These are phyloP conservation scores for Ophiostoma sp. DNA, from an alignment of 2,329 filamentous ascomycete genomes.

Conservation along the genomic window DNA sequence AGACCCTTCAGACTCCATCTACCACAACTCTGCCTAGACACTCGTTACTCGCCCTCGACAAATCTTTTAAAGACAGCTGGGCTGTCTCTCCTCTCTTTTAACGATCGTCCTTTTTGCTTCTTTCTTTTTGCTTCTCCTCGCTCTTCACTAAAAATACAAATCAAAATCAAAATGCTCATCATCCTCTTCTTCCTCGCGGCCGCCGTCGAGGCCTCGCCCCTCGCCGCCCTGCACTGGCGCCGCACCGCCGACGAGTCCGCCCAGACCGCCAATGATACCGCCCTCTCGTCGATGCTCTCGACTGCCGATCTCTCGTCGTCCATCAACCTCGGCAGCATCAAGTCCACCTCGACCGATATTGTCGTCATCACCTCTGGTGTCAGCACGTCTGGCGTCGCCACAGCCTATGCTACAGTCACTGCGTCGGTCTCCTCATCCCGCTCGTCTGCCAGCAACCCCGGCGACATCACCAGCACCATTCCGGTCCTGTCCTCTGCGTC, in stretches of 20 bases:
- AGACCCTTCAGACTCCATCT: neutral
- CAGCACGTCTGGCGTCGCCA: neutral
- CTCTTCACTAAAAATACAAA: slow-evolving; percentile 14
- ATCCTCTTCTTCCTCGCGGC: slow-evolving; percentile 23
- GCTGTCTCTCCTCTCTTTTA: neutral
- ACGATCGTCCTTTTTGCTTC: neutral
- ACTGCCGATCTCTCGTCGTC: neutral
- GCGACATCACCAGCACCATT: neutral
- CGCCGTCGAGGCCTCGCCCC: slow-evolving; percentile 31
- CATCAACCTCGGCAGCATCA: neutral
- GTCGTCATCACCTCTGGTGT: neutral
- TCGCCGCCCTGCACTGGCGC: slow-evolving; percentile 20
- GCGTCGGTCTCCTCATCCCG: neutral
- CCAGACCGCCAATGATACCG: neutral
- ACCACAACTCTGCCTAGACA: neutral
- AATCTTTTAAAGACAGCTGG: slow-evolving; percentile 3
- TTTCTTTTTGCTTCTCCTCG: neutral
- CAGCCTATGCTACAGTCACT: neutral
- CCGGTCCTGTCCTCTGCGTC: neutral
- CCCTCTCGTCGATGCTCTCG: neutral
- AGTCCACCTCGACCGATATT: neutral
- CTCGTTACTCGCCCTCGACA: neutral
- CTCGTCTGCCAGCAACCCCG: neutral
- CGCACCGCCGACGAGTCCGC: neutral
- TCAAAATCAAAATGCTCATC: slow-evolving; percentile 15